Percentiles rank a stretch among this genome's conserved stretches.
These are phyloP conservation scores for Colletotrichum eremochloae DNA, from an alignment of 2,329 filamentous ascomycete species.

Conservation along the genomic window DNA sequence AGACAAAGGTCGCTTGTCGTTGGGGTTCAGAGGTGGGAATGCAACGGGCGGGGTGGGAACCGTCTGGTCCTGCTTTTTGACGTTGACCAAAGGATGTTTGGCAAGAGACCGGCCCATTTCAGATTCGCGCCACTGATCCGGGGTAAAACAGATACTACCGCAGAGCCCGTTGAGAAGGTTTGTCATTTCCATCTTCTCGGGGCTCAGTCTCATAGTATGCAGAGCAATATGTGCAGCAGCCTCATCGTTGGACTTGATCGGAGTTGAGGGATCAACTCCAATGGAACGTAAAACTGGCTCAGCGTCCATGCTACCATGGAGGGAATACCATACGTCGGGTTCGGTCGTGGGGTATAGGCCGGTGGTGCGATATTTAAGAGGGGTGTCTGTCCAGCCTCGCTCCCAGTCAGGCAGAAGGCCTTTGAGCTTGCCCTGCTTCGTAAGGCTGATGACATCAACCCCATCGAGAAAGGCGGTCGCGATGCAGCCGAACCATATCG, in stretches of 20 bases:
- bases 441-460: slow-evolving; percentile 27
- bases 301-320: slow-evolving; percentile 64
- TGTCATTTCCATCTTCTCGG: slow-evolving; percentile 34
- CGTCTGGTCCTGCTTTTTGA: slow-evolving; percentile 51
- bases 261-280: slow-evolving; percentile 52
- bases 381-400: slow-evolving; percentile 38
- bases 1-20: slow-evolving; percentile 54
- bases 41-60: slow-evolving; percentile 50
- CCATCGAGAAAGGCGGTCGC: slow-evolving; percentile 32
- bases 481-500: slow-evolving; percentile 50
- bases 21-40: slow-evolving; percentile 48
- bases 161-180: slow-evolving; percentile 36
- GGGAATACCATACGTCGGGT: slow-evolving; percentile 60
- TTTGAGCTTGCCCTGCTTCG: slow-evolving; percentile 31
- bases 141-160: slow-evolving; percentile 36
- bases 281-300: slow-evolving; percentile 59
- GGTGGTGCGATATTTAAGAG: slow-evolving; percentile 56
- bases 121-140: slow-evolving; percentile 34
- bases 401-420: slow-evolving; percentile 31
- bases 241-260: slow-evolving; percentile 26
- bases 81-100: slow-evolving; percentile 53
- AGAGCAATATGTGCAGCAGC: slow-evolving; percentile 27
- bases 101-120: slow-evolving; percentile 34
- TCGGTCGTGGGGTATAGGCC: slow-evolving; percentile 63
- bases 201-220: slow-evolving; percentile 26